phyloP scores from a whole-genome alignment of 2,329 filamentous ascomycete species.

The Aspergillus persii region DNA sequence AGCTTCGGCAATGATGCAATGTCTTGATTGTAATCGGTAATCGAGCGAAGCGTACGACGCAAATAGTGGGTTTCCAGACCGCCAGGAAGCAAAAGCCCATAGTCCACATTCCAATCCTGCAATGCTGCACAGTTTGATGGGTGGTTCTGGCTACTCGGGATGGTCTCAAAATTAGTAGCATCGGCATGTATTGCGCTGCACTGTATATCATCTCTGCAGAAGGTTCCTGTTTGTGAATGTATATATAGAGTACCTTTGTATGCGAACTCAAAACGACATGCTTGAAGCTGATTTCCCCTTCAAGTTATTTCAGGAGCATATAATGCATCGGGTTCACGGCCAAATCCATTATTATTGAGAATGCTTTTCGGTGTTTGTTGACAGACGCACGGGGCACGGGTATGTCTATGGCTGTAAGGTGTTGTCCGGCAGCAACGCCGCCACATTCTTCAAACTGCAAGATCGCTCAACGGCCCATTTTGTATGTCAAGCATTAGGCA shows the following conservation, averaged over 20 bases:
- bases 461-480: not conserved
- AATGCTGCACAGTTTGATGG: not conserved
- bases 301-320: not conserved
- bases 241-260: not conserved
- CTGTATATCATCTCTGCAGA: not conserved
- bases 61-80: not conserved
- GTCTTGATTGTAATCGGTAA: not conserved
- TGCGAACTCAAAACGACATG: not conserved
- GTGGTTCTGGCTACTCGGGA: not conserved
- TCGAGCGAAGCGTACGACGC: not conserved
- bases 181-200: not conserved
- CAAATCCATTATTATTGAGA: not conserved
- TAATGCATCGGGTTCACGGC: not conserved
- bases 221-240: not conserved
- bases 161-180: not conserved
- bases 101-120: conserved; percentile 5
- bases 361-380: not conserved
- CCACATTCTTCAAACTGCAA: conserved; percentile 10
- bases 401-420: not conserved
- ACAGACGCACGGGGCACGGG: conserved; percentile 7
- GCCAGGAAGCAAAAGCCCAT: not conserved
- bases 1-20: not conserved
- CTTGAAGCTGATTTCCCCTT: not conserved
- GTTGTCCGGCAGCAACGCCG: not conserved
- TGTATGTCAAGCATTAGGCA: not conserved